phyloP scores from a whole-genome alignment of 257 asterid genomes.

The Solanum chiquidenum region DNA sequence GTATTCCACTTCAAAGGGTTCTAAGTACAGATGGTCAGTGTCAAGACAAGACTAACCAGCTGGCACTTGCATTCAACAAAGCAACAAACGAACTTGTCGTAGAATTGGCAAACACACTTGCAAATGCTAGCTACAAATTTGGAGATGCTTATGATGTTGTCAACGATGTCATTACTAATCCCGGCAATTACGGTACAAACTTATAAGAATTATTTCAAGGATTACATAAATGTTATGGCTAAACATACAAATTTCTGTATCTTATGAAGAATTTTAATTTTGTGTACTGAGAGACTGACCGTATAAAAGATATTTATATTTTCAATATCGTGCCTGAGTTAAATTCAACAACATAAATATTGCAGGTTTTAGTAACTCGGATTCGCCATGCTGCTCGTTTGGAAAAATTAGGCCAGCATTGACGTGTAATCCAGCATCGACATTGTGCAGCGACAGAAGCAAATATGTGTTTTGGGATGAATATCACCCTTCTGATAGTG shows the following conservation, averaged over 20 bases:
- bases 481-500: constrained; percentile 77
- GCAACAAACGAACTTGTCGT: constrained; percentile 30
- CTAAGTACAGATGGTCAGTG: constrained; percentile 52
- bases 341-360: background rate
- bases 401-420: constrained; percentile 80
- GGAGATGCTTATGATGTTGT: constrained; percentile 95
- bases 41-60: constrained; percentile 61
- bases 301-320: background rate
- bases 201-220: background rate
- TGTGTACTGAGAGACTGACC: background rate
- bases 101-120: constrained; percentile 34
- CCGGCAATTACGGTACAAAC: constrained; percentile 43
- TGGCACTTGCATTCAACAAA: constrained; percentile 55
- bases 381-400: constrained; percentile 84
- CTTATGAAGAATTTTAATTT: background rate
- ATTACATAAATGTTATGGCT: background rate
- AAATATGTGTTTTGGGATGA: constrained; percentile 95
- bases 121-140: constrained; percentile 56
- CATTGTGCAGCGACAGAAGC: constrained; percentile 69
- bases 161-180: constrained; percentile 48
- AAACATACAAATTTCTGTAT: background rate
- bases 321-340: background rate
- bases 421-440: constrained; percentile 73
- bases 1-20: constrained; percentile 89
- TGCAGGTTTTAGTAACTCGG: constrained; percentile 66